Base-by-base conservation (phyloP, 2,329 filamentous ascomycete species). In the Verticillium alfalfae region DNA sequence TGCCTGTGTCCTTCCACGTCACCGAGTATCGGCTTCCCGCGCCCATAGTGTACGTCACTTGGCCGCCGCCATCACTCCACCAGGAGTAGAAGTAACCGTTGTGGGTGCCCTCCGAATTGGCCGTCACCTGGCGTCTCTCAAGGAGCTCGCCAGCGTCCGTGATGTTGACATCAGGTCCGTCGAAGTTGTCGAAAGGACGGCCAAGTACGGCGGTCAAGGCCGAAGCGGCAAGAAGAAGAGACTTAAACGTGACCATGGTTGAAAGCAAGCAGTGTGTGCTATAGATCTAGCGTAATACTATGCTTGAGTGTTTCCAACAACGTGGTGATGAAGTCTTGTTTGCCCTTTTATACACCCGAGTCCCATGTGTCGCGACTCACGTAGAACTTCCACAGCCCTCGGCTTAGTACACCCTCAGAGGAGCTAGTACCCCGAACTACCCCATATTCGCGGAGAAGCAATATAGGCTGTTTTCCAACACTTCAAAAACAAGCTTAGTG, bases 1-100 rank as follows among this genome's bases (percentile, higher is more conserved):
- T 79, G 65, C 76, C 78, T 16, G 74, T 74, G 66, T 77, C 80
- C 38, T 72, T 72, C 83, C 83, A 86, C 5, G 59, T 73, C 7
- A 82, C 74, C 64, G 75, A 79, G 76, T 84, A 85, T 63, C 72
- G 70, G 31, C 84, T 83, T 22, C 71, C 79, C 5, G 72, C 70
- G 22, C 77, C 79, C 71, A 86, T 87, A 68, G 79, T 83, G 75
- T 87, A 87, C 45, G 75, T 80, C 8, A 82, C 80, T 52, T 73
- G 69, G 41, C 74, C 78, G n/a, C 72, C 75, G 36, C 80, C 79
- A 63, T 87, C 84, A 61, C 79, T 84, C 83, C 83, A 88, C 76
- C 79, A 86, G 9, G 81, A 84, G 72, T 83, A 87, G 76, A 81
- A 87, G 75, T 79, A 87, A 60, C 84, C 84, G 67, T 84, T 81